phyloP scores from a whole-genome alignment of 2,329 filamentous ascomycete genomes.

The Hawksworthiomyces lignivorus region DNA sequence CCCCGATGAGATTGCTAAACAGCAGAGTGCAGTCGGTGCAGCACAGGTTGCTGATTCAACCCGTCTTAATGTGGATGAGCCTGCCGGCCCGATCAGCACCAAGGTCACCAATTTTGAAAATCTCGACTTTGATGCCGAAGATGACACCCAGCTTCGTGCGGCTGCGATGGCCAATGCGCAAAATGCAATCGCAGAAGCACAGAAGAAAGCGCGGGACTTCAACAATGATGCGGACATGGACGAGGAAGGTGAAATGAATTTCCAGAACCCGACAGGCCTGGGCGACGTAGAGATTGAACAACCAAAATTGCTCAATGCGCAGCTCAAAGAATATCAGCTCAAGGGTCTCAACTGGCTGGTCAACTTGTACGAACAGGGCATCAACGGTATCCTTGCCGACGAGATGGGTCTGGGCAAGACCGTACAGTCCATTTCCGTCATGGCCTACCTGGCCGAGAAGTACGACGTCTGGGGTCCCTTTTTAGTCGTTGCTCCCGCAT shows the following conservation, averaged over 20 bases:
- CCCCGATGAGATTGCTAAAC: slow-evolving; percentile 56
- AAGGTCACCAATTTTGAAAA: slow-evolving; percentile 93
- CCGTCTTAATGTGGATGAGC: slow-evolving; percentile 41
- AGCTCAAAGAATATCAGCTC: slow-evolving; percentile 96
- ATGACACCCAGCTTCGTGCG: slow-evolving; percentile 71
- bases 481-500: slow-evolving; percentile 90
- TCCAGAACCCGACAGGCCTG: slow-evolving; percentile 94
- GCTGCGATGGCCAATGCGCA: slow-evolving; percentile 95
- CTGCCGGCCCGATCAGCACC: slow-evolving; percentile 44
- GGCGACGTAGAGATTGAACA: slow-evolving; percentile 92
- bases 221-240: slow-evolving; percentile 68
- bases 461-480: slow-evolving; percentile 99
- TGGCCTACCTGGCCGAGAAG: slow-evolving; percentile 95
- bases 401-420: slow-evolving; percentile 99
- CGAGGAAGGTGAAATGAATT: slow-evolving; percentile 97
- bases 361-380: slow-evolving; percentile 97
- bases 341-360: slow-evolving; percentile 99
- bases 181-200: slow-evolving; percentile 88
- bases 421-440: slow-evolving; percentile 96
- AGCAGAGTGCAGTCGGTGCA: slow-evolving; percentile 29
- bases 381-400: slow-evolving; percentile 97
- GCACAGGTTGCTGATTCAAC: slow-evolving; percentile 24
- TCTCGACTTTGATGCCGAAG: slow-evolving; percentile 90
- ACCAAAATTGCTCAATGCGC: slow-evolving; percentile 84
- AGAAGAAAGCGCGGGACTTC: slow-evolving; percentile 87